Conservation (phyloP, 768 basidiomycete species). For the Podaxis pistillaris region DNA sequence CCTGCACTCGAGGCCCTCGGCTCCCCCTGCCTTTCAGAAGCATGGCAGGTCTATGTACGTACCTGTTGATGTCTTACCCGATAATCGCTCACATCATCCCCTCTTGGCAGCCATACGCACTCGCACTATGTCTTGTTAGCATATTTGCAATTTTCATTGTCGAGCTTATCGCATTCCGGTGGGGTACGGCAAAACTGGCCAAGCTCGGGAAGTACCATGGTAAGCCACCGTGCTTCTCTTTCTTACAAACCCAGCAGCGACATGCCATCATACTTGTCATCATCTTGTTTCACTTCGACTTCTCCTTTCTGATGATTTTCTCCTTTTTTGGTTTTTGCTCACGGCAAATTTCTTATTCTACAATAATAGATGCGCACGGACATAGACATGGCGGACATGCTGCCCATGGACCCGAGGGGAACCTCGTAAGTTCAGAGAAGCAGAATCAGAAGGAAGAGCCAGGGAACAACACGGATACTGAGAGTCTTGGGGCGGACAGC, state of each 20-base stretch:
- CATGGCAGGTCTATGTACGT: slow-evolving; percentile 72
- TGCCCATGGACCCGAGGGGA: slow-evolving; percentile 68
- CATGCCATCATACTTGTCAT: not conserved
- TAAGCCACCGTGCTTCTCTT: slow-evolving; percentile 24
- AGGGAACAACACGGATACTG: slow-evolving; percentile 24
- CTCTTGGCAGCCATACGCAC: slow-evolving; percentile 65
- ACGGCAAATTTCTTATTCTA: slow-evolving; percentile 3
- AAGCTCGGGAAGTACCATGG: slow-evolving; percentile 65
- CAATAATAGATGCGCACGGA: slow-evolving; percentile 58
- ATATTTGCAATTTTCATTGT: slow-evolving; percentile 83
- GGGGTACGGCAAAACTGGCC: slow-evolving; percentile 73
- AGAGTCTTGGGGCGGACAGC: slow-evolving; percentile 18
- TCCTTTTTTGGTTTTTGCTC: not conserved
- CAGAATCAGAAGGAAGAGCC: slow-evolving; percentile 17
- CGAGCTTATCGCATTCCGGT: slow-evolving; percentile 85
- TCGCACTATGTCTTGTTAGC: slow-evolving; percentile 78
- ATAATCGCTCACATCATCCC: not conserved
- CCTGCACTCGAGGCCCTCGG: slow-evolving; percentile 73
- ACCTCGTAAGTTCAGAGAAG: slow-evolving; percentile 13
- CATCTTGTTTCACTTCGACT: not conserved
- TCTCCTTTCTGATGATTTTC: not conserved
- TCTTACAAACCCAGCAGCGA: not conserved
- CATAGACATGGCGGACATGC: slow-evolving; percentile 58
- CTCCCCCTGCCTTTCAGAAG: slow-evolving; percentile 64
- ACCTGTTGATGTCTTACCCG: slow-evolving; percentile 25